A percentile compares a stretch with the other conserved stretches of the same genome.
Evolutionary conservation across 2,329 filamentous ascomycete species (phyloP).

Genomic region (Cladosporium sp.): DNA sequence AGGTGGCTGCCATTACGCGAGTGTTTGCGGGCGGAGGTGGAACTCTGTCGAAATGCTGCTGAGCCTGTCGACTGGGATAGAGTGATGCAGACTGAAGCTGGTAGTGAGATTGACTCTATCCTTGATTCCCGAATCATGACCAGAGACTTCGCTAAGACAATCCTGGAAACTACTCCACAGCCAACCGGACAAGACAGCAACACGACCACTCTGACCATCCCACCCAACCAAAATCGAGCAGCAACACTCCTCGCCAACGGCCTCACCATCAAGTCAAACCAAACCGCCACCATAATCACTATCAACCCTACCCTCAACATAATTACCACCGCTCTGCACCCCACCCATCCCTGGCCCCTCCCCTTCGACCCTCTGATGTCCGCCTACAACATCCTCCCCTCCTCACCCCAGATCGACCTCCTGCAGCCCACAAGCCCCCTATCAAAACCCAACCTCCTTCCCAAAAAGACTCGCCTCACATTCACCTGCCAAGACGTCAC

Average conservation of each 20-base stretch:
- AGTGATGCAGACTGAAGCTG: no score
- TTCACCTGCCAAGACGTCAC: constrained; percentile 13
- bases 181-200: neutral
- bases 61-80: no score
- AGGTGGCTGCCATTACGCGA: constrained; percentile 5
- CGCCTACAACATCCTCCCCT: constrained; percentile 18
- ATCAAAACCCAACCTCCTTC: neutral
- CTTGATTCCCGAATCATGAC: constrained; percentile 15
- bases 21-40: constrained; percentile 13
- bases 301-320: constrained; percentile 13
- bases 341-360: constrained; percentile 19
- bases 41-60: neutral
- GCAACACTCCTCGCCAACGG: constrained; percentile 4
- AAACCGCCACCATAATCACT: no score
- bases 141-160: constrained; percentile 1
- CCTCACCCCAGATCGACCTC: constrained; percentile 16
- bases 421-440: constrained; percentile 11
- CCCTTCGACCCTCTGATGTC: constrained; percentile 23
- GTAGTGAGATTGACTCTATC: constrained; percentile 1
- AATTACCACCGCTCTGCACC: constrained; percentile 12
- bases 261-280: neutral
- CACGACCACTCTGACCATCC: neutral
- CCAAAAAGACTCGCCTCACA: constrained; percentile 4
- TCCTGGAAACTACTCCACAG: constrained; percentile 7
- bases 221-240: constrained; percentile 10